Percentiles rank a stretch among this genome's conserved stretches.
Conservation (phyloP, 345 rosid genomes). For the Cardiospermum halicacabum region DNA sequence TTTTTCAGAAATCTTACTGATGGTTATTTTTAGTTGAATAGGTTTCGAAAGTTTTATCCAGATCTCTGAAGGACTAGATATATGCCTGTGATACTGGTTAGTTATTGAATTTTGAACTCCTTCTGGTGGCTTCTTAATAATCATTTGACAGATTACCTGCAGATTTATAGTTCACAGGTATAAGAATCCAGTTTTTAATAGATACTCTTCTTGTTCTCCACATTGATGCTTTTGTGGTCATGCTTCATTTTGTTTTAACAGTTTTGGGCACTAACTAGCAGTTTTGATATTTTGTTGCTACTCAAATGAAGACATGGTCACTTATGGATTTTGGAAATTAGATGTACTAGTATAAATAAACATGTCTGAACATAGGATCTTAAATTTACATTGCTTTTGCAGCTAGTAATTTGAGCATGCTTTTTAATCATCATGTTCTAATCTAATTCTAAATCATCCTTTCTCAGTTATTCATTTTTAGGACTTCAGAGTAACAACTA, state of each 20-base stretch:
- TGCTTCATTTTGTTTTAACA: not conserved
- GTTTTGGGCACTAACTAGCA: not conserved
- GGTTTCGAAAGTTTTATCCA: not conserved
- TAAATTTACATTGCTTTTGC: not conserved
- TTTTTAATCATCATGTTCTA: no score
- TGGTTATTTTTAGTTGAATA: not conserved
- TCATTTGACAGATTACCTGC: no score
- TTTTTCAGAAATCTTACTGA: not conserved
- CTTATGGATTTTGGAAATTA: no score
- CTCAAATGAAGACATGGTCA: not conserved
- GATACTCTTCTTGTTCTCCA: not conserved
- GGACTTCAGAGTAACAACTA: not conserved
- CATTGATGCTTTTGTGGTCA: not conserved
- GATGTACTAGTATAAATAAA: no score
- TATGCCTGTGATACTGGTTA: not conserved
- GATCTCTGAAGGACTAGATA: not conserved
- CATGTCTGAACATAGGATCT: not conserved
- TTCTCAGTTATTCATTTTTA: no score
- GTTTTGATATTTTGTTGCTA: not conserved
- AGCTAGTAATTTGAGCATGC: not conserved
- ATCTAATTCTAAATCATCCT: no score
- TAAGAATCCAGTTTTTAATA: no score
- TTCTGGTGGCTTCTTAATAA: not conserved
- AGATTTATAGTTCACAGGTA: not conserved
- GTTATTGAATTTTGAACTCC: not conserved